A percentile compares a stretch with the other conserved stretches of the same genome.
Conservation (phyloP, 1,284 basidiomycete genomes). For the Tilletia indica region DNA sequence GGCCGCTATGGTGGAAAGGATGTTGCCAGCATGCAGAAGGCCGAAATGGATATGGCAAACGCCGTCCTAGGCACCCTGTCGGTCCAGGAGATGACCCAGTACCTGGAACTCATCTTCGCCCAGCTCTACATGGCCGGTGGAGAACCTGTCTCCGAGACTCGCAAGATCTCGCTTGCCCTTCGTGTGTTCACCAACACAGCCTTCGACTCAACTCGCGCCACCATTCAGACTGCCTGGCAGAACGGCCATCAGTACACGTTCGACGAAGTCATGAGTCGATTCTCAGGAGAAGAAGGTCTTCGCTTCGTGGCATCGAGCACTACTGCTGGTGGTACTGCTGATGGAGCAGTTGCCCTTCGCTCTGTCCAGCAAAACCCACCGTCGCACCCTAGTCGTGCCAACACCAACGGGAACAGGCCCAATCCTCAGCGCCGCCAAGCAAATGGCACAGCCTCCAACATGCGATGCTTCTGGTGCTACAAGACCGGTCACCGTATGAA, state of each 20-base stretch:
- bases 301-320: not conserved
- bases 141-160: constrained; percentile 1
- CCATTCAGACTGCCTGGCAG: not conserved
- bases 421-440: not conserved
- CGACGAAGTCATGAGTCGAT: constrained; percentile 12
- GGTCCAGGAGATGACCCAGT: not conserved
- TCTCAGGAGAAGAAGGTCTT: not conserved
- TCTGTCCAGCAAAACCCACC: too few species aligned
- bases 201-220: constrained; percentile 8
- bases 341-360: not conserved
- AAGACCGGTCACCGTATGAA: constrained; percentile 4
- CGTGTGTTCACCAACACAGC: not conserved
- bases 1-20: constrained; percentile 2
- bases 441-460: not conserved
- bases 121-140: not conserved
- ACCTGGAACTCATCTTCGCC: not conserved
- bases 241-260: constrained; percentile 10
- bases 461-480: constrained; percentile 1
- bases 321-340: not conserved
- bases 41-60: not conserved
- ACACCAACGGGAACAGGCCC: not conserved
- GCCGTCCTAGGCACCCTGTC: not conserved
- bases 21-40: constrained; percentile 2
- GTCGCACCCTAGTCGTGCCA: not conserved
- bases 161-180: not conserved